Conservation (phyloP, 164 flowering plant species). For the Taxillus chinensis region DNA sequence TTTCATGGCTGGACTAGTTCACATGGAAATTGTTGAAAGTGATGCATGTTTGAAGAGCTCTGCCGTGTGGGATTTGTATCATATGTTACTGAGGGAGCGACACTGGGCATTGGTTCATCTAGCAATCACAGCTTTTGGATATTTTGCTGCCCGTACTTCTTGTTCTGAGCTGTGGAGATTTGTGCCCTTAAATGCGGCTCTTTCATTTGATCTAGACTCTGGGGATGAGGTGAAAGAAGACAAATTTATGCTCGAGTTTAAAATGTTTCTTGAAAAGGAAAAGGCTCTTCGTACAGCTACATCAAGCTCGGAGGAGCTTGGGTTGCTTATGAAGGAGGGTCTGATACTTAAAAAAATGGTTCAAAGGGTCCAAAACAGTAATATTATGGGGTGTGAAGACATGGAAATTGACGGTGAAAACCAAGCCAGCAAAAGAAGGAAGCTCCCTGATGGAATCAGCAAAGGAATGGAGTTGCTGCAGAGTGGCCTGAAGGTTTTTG, state of each 20-base stretch:
- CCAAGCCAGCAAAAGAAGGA: conserved; percentile 47
- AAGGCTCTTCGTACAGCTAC: conserved; percentile 25
- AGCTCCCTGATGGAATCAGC: conserved; percentile 58
- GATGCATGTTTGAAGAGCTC: conserved; percentile 37
- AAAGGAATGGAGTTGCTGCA: conserved; percentile 66
- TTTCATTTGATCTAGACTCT: conserved; percentile 52
- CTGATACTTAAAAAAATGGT: conserved; percentile 36
- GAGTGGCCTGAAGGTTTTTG: conserved; percentile 54
- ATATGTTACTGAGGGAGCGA: conserved; percentile 59
- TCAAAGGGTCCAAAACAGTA: conserved; percentile 13
- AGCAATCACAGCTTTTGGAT: conserved; percentile 64
- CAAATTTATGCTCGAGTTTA: conserved; percentile 71
- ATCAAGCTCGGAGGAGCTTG: conserved; percentile 38
- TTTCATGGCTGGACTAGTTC: conserved; percentile 64
- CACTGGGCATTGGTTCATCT: conserved; percentile 85
- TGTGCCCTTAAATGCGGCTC: conserved; percentile 77
- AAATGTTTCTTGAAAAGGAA: conserved; percentile 80
- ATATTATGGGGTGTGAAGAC: conserved; percentile 13
- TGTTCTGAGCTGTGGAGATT: conserved; percentile 88
- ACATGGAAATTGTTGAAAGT: conserved; percentile 45
- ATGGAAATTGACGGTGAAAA: conserved; percentile 32
- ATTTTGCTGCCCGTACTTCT: conserved; percentile 70
- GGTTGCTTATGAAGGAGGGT: conserved; percentile 50
- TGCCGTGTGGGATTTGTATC: conserved; percentile 71
- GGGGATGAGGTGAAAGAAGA: conserved; percentile 50